Evolutionary conservation across 345 rosid species (phyloP), one percentile per base, ranked within the genome.

Genomic region (Pistacia vera): DNA sequence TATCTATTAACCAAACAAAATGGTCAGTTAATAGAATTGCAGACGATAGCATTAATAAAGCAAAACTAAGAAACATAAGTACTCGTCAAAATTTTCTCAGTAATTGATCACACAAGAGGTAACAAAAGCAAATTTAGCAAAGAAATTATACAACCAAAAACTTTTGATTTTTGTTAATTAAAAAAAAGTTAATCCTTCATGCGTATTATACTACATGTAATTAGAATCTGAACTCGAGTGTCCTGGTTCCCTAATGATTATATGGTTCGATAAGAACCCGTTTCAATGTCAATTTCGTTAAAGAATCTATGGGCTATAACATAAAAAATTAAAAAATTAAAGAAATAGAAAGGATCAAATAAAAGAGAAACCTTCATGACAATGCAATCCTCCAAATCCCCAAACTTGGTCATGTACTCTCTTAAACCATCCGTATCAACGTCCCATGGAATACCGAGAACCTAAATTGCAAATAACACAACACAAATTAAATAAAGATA

Each of bases 371-470:
- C n/a, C n/a, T n/a, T n/a, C n/a, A n/a, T 93, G 71, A 96, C 99
- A 67, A 96, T 92, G 79, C 98, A 96, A 85, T 96, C 98, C 82
- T 93, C 98, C 84, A 96, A 84, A 6, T 93, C 98, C 48, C 99
- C 98, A 80, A 90, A 96, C 82, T 92, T 93, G 64, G 77, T 80
- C 99, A 96, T 96, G 80, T 96, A 96, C 58, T 93, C 95, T 78
- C 88, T 83, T 85, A 96, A 86, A 56, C 99, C 98, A 20, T 92
- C 95, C 2, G 99, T 91, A 73, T 92, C 97, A 66, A 96, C 89
- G 38, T 93, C 99, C 99, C 99, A 93, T 0, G 99, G 98, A 75
- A 93, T 93, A 46, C 98, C 99, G 88, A 96, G 77, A 74, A 96
- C 97, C 98, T 92, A 70, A 66, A 66, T 58, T 28, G 25, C 74